phyloP scores from a whole-genome alignment of 73 alveolate species.

The Durusdinium trenchii region DNA sequence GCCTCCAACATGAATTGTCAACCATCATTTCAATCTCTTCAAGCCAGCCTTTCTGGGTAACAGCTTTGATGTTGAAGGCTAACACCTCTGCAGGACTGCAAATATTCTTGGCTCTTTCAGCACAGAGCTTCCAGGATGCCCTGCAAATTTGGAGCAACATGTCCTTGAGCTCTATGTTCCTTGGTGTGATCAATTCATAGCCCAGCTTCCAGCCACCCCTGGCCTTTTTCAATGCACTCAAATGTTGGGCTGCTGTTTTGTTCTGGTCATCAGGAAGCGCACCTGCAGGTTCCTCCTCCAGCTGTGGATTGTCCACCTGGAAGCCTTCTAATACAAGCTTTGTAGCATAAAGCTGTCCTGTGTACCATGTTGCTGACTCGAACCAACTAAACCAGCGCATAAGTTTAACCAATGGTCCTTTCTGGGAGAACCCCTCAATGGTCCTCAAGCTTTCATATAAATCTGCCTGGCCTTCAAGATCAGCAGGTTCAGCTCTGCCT shows the following conservation, averaged over 20 bases:
- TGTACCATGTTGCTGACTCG: not conserved
- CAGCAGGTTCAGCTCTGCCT: not conserved
- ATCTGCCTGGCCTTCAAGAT: not conserved
- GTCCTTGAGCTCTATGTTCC: not conserved
- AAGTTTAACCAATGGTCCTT: not conserved
- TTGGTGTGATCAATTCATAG: not conserved
- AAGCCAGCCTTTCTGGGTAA: not conserved
- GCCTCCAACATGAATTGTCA: not conserved
- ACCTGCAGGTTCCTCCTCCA: not conserved
- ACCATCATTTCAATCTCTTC: not conserved
- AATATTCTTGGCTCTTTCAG: not conserved
- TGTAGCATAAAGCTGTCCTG: not conserved
- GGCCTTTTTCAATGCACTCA: not conserved
- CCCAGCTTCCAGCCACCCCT: slow-evolving; percentile 21
- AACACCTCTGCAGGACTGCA: not conserved
- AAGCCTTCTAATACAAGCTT: not conserved
- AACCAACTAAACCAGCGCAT: not conserved
- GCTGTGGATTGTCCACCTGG: not conserved
- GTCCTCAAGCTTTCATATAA: not conserved
- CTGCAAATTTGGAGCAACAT: slow-evolving; percentile 2
- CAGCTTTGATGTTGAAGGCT: not conserved
- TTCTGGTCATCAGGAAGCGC: not conserved
- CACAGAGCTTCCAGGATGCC: not conserved
- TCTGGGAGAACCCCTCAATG: not conserved
- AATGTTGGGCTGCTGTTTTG: not conserved